phyloP scores from a whole-genome alignment of 495 filamentous ascomycete genomes.

The Oleoguttula mirabilis region DNA sequence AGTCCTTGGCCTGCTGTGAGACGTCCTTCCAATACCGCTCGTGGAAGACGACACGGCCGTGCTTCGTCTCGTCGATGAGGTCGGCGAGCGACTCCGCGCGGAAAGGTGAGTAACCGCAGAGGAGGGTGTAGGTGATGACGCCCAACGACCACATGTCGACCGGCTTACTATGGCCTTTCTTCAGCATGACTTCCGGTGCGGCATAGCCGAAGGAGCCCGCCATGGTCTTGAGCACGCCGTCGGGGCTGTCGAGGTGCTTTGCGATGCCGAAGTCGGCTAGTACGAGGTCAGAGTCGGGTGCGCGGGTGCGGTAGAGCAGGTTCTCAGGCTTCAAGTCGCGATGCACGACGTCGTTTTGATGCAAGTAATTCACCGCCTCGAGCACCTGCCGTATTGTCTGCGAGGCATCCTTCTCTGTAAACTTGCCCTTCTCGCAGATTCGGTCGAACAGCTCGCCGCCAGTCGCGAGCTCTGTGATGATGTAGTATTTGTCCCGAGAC shows the following conservation, averaged over 20 bases:
- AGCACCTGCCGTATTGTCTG: conserved; percentile 94
- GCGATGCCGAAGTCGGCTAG: conserved; percentile 98
- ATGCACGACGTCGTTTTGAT: conserved; percentile 91
- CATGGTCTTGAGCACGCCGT: conserved; percentile 94
- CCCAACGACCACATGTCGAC: conserved; percentile 99
- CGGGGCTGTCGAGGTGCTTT: conserved; percentile 86
- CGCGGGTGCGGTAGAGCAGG: conserved; percentile 77
- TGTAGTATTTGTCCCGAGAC: conserved; percentile 99
- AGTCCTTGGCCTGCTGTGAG: conserved; percentile 88
- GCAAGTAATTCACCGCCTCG: conserved; percentile 87
- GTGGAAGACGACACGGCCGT: conserved; percentile 87
- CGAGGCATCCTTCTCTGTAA: conserved; percentile 97
- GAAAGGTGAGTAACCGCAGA: conserved; percentile 98
- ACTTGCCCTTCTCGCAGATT: conserved; percentile 96
- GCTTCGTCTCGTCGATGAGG: conserved; percentile 88
- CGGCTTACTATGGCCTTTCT: conserved; percentile 94
- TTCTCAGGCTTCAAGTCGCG: conserved; percentile 98
- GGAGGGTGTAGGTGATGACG: conserved; percentile 97
- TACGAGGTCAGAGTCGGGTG: conserved; percentile 68
- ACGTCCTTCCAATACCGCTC: conserved; percentile 98
- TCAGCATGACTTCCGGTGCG: conserved; percentile 96
- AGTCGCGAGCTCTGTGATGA: conserved; percentile 92
- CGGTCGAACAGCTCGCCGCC: conserved; percentile 96
- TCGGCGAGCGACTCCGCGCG: conserved; percentile 85
- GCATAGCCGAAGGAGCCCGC: conserved; percentile 97